Evolutionary conservation across 192 early-diverging fungal species (phyloP).

Genomic region (Haplosporangium gracile): DNA sequence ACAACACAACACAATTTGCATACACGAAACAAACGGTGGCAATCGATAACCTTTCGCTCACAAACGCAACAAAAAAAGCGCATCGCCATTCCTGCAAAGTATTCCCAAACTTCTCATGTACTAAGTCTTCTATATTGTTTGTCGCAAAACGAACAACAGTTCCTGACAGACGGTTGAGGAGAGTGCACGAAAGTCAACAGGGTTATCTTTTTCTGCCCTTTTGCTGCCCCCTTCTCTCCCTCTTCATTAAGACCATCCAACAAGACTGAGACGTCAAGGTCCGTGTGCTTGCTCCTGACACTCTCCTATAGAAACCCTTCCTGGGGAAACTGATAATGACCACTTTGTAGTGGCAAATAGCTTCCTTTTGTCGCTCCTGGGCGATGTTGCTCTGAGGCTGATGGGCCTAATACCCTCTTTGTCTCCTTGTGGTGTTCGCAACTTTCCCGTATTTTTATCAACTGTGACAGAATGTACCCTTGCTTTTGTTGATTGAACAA

Average conservation of each 20-base stretch:
- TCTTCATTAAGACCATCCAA: not conserved
- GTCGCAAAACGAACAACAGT: not conserved
- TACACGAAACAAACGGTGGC: constrained; percentile 4
- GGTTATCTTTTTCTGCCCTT: not conserved
- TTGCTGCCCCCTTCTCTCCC: not conserved
- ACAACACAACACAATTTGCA: not conserved
- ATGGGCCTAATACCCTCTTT: not conserved
- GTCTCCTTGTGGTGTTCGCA: not conserved
- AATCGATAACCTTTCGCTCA: not conserved
- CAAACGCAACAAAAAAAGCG: constrained; percentile 3
- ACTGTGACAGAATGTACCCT: not conserved
- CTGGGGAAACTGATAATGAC: not conserved
- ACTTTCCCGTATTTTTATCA: not conserved
- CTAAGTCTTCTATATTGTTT: not conserved
- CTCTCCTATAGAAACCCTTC: not conserved
- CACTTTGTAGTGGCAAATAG: not conserved
- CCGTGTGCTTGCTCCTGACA: not conserved
- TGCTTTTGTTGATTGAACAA: not conserved
- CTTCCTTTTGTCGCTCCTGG: not conserved
- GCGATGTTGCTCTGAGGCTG: not conserved
- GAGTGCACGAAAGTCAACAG: not conserved
- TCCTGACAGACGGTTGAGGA: not conserved
- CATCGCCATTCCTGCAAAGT: constrained; percentile 10
- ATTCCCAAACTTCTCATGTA: not conserved
- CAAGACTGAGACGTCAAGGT: not conserved